Conservation (phyloP, 805 yeast genomes). For the Cyberlindnera subsufficiens region DNA sequence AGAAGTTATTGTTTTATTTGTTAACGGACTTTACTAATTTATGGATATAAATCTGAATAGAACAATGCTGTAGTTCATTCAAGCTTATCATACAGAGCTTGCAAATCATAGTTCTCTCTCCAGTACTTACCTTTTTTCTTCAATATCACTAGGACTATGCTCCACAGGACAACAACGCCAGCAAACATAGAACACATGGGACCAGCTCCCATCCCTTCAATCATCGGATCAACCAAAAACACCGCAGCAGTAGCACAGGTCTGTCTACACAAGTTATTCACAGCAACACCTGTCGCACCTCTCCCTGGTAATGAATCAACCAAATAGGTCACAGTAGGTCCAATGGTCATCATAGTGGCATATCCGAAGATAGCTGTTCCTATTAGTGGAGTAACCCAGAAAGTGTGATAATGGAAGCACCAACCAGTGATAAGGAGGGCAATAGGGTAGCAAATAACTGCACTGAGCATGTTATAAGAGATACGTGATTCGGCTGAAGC, state of each 20-base stretch:
- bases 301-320: conserved; percentile 83
- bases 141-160: conserved; percentile 38
- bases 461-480: conserved; percentile 65
- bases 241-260: conserved; percentile 71
- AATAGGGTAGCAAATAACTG: conserved; percentile 56
- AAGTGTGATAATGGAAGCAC: conserved; percentile 59
- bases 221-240: conserved; percentile 67
- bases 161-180: conserved; percentile 43
- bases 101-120: conserved; percentile 58
- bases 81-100: conserved; percentile 43
- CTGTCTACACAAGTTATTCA: conserved; percentile 72
- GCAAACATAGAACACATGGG: conserved; percentile 62
- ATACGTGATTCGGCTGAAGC: conserved; percentile 73
- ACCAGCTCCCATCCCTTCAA: conserved; percentile 64
- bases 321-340: conserved; percentile 72
- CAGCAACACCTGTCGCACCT: conserved; percentile 85
- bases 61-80: conserved; percentile 14
- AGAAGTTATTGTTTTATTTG: too few species aligned
- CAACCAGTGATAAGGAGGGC: conserved; percentile 76
- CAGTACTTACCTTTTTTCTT: conserved; percentile 54
- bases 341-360: conserved; percentile 79
- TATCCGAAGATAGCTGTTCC: conserved; percentile 82
- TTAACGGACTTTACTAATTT: too few species aligned
- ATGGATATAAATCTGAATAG: not conserved
- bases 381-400: conserved; percentile 75